Percentiles rank a stretch among this genome's conserved stretches.
Evolutionary conservation across 2,329 filamentous ascomycete species (phyloP).

Genomic region (Dactylonectria estremocensis): DNA sequence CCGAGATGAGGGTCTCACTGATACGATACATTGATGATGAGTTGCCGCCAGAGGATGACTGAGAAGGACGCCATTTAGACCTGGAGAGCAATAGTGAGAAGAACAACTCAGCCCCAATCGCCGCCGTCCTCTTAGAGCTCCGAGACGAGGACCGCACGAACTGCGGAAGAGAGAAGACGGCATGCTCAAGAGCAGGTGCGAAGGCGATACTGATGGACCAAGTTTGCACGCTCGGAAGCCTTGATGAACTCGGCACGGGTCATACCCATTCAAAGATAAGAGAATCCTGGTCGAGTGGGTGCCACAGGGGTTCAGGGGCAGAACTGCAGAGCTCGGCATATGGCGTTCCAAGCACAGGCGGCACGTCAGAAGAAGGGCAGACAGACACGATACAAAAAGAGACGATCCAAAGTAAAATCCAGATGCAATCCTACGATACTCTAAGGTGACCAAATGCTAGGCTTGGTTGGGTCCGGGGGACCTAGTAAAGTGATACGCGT

Average conservation of each 20-base stretch:
- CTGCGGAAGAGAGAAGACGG: background rate
- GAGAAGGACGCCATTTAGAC: constrained; percentile 46
- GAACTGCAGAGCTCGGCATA: constrained; percentile 10
- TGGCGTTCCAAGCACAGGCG: constrained; percentile 20
- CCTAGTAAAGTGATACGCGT: background rate
- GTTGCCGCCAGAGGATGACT: constrained; percentile 96
- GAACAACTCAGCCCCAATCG: background rate
- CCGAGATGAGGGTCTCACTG: constrained; percentile 94
- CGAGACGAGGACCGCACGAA: background rate
- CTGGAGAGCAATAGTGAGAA: constrained; percentile 17
- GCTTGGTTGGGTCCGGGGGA: constrained; percentile 10
- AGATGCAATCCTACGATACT: background rate
- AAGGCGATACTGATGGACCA: constrained; percentile 5
- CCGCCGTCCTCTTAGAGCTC: constrained; percentile 1
- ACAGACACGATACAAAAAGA: constrained; percentile 1
- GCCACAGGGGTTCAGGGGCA: constrained; percentile 11
- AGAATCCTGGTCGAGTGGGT: constrained; percentile 7
- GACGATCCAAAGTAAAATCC: background rate
- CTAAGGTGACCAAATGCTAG: background rate
- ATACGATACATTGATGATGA: constrained; percentile 98
- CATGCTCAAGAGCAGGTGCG: background rate
- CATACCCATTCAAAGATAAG: background rate
- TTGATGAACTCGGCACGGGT: constrained; percentile 9
- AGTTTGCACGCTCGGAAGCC: constrained; percentile 1
- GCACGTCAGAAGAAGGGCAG: background rate